Conservation (phyloP, 129 eudicot species). For the Lactuca sativa region DNA sequence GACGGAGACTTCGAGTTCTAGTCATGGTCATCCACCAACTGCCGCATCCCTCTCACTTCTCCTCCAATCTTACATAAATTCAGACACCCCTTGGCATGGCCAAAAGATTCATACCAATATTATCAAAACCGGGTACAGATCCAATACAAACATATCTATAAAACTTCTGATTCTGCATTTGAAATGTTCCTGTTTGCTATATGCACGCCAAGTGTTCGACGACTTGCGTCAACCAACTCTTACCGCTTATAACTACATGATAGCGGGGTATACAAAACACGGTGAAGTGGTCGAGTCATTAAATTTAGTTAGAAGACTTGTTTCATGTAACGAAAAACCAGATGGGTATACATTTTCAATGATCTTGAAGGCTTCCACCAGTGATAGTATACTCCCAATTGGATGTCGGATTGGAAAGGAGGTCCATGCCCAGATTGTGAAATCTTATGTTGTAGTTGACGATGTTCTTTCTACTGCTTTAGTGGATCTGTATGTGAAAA, state of each 20-base stretch:
- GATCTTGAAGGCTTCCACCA: conserved; percentile 68
- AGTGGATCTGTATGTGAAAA: conserved; percentile 79
- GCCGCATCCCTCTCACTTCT: conserved; percentile 42
- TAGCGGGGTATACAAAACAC: conserved; percentile 56
- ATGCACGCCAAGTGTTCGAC: conserved; percentile 79
- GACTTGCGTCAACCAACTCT: conserved; percentile 68
- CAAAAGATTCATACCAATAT: conserved; percentile 77
- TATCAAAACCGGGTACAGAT: conserved; percentile 63
- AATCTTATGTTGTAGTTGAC: conserved; percentile 57
- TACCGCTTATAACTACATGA: conserved; percentile 79
- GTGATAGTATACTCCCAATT: conserved; percentile 16
- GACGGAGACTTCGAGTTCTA: background rate
- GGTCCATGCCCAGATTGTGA: conserved; percentile 81
- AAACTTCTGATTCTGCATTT: conserved; percentile 61
- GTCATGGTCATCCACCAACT: conserved; percentile 16
- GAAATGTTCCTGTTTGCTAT: conserved; percentile 50
- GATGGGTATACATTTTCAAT: conserved; percentile 80
- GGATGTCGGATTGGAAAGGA: conserved; percentile 49
- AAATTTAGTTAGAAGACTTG: conserved; percentile 49
- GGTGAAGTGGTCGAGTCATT: conserved; percentile 47
- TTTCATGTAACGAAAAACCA: conserved; percentile 46
- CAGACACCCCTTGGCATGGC: conserved; percentile 71
- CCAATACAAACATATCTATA: conserved; percentile 68
- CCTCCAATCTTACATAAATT: conserved; percentile 67
- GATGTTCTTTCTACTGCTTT: conserved; percentile 73